A percentile compares a stretch with the other conserved stretches of the same genome.
phyloP scores from a whole-genome alignment of 768 basidiomycete species.

The Mycena vitilis region DNA sequence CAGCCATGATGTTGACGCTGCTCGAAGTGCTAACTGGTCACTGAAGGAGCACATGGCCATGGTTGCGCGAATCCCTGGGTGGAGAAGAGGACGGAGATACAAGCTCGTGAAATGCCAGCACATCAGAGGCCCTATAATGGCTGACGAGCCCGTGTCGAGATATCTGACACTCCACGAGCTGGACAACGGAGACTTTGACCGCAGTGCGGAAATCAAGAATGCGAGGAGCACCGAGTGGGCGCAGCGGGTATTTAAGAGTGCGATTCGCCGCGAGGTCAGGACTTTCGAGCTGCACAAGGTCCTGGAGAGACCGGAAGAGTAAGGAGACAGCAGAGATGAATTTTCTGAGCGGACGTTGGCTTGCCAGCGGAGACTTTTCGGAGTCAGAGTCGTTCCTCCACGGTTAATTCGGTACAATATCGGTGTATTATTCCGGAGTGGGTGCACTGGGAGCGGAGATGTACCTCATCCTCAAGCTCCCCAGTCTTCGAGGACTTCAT shows the following conservation, averaged over 20 bases:
- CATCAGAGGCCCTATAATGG: conserved; percentile 20
- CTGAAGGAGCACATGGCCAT: conserved; percentile 43
- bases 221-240: conserved; percentile 42
- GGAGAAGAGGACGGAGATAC: conserved; percentile 45
- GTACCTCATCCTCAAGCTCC: too few relatives aligned
- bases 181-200: conserved; percentile 36
- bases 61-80: conserved; percentile 45
- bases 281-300: conserved; percentile 42
- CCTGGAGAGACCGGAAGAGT: not conserved
- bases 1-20: too few relatives aligned
- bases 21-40: not conserved
- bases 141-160: conserved; percentile 35
- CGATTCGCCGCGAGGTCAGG: conserved; percentile 36
- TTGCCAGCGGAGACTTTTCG: too few relatives aligned
- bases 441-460: too few relatives aligned
- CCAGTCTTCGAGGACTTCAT: too few relatives aligned
- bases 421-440: too few relatives aligned
- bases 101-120: conserved; percentile 40
- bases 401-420: too few relatives aligned
- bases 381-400: too few relatives aligned
- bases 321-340: not conserved
- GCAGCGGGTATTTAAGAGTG: conserved; percentile 35
- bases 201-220: conserved; percentile 38
- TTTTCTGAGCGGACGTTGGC: too few relatives aligned
- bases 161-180: conserved; percentile 50